Conservation (phyloP, 495 filamentous ascomycete species). For the Xylaria cubensis region DNA sequence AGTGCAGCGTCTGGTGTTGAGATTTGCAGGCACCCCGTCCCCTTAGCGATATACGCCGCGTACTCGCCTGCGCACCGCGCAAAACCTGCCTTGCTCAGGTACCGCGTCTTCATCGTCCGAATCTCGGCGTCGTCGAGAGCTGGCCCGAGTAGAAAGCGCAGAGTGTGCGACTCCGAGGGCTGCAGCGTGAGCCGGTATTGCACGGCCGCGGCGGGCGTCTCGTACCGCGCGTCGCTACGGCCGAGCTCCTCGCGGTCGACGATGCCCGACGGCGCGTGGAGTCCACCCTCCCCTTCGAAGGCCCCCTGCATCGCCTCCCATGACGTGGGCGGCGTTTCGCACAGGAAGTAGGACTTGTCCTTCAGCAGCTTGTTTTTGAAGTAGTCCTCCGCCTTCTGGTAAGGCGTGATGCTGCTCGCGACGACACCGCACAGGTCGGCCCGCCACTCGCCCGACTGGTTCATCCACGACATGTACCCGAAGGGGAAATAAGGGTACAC, state of each 20-base stretch:
- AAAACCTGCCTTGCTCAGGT: slow-evolving; percentile 59
- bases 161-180: slow-evolving; percentile 43
- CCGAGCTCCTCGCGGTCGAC: slow-evolving; percentile 46
- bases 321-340: slow-evolving; percentile 57
- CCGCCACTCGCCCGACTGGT: slow-evolving; percentile 60
- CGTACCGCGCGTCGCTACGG: slow-evolving; percentile 58
- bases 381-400: slow-evolving; percentile 62
- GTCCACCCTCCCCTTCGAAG: slow-evolving; percentile 63
- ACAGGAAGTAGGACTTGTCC: slow-evolving; percentile 64
- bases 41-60: slow-evolving; percentile 55
- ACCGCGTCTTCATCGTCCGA: slow-evolving; percentile 51
- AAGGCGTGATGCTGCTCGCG: slow-evolving; percentile 59
- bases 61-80: slow-evolving; percentile 51
- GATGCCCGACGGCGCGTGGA: slow-evolving; percentile 56
- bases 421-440: slow-evolving; percentile 55
- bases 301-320: slow-evolving; percentile 58
- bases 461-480: slow-evolving; percentile 68
- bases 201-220: slow-evolving; percentile 60
- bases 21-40: slow-evolving; percentile 57
- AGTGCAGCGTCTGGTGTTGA: slow-evolving; percentile 61
- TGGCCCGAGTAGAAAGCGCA: slow-evolving; percentile 62
- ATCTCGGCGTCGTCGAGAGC: slow-evolving; percentile 60
- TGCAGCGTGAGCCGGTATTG: slow-evolving; percentile 57
- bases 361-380: slow-evolving; percentile 64
- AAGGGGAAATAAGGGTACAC: slow-evolving; percentile 64